Conservation (phyloP, 176 grass and related monocot genomes). For the Avena insularis region DNA sequence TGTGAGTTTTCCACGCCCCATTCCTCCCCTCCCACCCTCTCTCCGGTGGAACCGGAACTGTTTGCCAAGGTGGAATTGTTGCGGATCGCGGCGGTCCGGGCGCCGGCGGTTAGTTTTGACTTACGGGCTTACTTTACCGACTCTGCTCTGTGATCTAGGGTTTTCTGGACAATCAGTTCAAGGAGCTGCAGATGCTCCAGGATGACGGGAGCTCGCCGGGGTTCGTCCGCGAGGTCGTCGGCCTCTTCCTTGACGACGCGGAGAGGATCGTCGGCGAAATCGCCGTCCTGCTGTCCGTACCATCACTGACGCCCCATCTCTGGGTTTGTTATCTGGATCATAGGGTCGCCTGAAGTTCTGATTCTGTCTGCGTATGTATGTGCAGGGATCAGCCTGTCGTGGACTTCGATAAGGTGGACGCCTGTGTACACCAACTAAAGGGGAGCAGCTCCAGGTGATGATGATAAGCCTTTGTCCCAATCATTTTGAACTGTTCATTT, state of each 20-base stretch:
- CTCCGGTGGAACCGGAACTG: background rate
- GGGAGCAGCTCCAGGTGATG: slow-evolving; percentile 94
- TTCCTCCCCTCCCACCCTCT: background rate
- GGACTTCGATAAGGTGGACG: slow-evolving; percentile 79
- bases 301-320: background rate
- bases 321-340: background rate
- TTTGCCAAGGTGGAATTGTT: background rate
- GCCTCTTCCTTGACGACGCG: slow-evolving; percentile 77
- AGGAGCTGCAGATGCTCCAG: slow-evolving; percentile 84
- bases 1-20: slow-evolving; percentile 2
- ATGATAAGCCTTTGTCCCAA: background rate
- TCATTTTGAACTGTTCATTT: background rate
- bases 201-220: slow-evolving; percentile 65
- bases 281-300: slow-evolving; percentile 54
- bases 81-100: background rate
- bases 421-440: slow-evolving; percentile 81
- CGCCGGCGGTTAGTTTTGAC: background rate
- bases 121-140: background rate
- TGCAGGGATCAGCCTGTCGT: slow-evolving; percentile 64
- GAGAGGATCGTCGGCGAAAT: slow-evolving; percentile 67
- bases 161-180: slow-evolving; percentile 82
- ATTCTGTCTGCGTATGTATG: background rate
- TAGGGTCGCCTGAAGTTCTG: background rate
- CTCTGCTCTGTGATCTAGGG: slow-evolving; percentile 47
- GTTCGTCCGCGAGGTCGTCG: slow-evolving; percentile 76